Conservation (phyloP, 805 yeast genomes). For the Ogataea pini region DNA sequence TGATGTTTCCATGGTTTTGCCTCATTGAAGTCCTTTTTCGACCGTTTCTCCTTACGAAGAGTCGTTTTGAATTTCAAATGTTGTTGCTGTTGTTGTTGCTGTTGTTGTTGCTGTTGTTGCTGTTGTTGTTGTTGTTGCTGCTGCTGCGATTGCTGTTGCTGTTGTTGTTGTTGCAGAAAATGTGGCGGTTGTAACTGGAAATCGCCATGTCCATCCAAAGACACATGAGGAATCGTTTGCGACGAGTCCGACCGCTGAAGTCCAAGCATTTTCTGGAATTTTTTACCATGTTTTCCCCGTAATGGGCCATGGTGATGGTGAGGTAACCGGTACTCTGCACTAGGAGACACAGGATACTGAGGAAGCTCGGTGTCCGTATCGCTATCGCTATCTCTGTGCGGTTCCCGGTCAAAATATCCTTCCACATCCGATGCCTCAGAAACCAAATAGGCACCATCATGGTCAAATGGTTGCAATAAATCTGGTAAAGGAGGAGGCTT, state of each 20-base stretch:
- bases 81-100: slow-evolving; percentile 15
- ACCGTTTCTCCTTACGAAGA: slow-evolving; percentile 42
- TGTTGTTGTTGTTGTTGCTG: slow-evolving; percentile 18
- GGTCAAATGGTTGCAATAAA: slow-evolving; percentile 1
- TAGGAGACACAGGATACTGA: slow-evolving; percentile 23
- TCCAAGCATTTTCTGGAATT: slow-evolving; percentile 27
- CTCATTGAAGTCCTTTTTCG: slow-evolving; percentile 61
- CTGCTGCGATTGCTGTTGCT: slow-evolving; percentile 1
- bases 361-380: slow-evolving; percentile 19
- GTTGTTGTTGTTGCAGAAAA: background rate
- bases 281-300: slow-evolving; percentile 25
- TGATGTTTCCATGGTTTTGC: slow-evolving; percentile 95
- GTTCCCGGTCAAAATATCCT: slow-evolving; percentile 1
- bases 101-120: background rate
- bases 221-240: slow-evolving; percentile 3
- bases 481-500: slow-evolving; percentile 16
- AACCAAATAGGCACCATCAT: slow-evolving; percentile 3
- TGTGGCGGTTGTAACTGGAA: slow-evolving; percentile 14
- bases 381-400: background rate
- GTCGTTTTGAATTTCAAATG: slow-evolving; percentile 51
- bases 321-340: slow-evolving; percentile 17
- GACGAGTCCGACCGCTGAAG: slow-evolving; percentile 18
- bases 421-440: slow-evolving; percentile 13
- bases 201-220: slow-evolving; percentile 1
- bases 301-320: slow-evolving; percentile 28